phyloP scores from a whole-genome alignment of 768 basidiomycete species.

The Hydnomerulius pinastri region DNA sequence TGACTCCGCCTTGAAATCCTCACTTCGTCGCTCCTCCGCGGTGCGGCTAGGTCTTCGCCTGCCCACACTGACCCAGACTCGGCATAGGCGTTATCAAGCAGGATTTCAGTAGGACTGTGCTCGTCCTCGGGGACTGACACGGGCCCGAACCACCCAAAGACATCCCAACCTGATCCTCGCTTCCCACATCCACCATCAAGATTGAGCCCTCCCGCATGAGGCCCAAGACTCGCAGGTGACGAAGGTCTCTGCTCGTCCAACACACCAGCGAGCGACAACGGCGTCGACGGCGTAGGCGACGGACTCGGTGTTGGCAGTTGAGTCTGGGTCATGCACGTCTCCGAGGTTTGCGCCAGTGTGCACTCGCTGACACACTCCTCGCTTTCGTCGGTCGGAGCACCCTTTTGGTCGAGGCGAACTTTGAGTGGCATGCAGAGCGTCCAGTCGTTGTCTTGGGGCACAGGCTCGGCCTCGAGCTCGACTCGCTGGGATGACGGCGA shows the following conservation, averaged over 20 bases:
- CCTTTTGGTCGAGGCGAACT: not conserved
- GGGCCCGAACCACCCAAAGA: slow-evolving; percentile 32
- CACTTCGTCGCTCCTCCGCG: slow-evolving; percentile 13
- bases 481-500: slow-evolving; percentile 4
- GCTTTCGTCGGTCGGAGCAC: not conserved
- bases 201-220: slow-evolving; percentile 31
- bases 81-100: not conserved
- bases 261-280: not conserved
- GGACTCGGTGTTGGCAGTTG: slow-evolving; percentile 32
- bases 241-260: slow-evolving; percentile 16
- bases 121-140: slow-evolving; percentile 1
- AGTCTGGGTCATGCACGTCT: not conserved
- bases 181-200: slow-evolving; percentile 31
- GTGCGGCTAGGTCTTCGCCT: not conserved
- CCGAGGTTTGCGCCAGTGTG: slow-evolving; percentile 2
- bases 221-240: slow-evolving; percentile 26
- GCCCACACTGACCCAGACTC: not conserved
- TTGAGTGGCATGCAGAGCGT: slow-evolving; percentile 36
- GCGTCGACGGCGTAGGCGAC: slow-evolving; percentile 23
- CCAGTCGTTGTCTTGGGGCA: slow-evolving; percentile 26
- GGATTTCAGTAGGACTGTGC: not conserved
- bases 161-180: slow-evolving; percentile 35
- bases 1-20: slow-evolving; percentile 10
- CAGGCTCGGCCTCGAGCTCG: not conserved
- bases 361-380: slow-evolving; percentile 6